These are phyloP conservation scores for Endocarpon pusillum DNA, from an alignment of 495 filamentous ascomycete species.

Conservation along the genomic window DNA sequence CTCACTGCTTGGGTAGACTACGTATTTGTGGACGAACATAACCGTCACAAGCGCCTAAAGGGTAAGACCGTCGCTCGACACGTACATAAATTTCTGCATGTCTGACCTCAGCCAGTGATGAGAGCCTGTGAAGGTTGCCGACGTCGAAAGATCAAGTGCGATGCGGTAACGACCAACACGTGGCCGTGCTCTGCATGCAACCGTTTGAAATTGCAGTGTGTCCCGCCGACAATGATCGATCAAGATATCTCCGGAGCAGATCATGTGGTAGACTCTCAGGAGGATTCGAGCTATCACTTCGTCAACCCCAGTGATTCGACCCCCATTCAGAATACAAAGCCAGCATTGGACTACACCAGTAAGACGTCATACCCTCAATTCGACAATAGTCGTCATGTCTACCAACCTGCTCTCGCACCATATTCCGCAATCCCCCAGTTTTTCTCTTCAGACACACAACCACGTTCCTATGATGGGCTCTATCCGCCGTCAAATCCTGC, in stretches of 20 bases:
- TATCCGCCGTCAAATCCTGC: no score
- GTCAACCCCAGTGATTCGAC: background rate
- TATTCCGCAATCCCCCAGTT: no score
- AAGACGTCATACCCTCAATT: no score
- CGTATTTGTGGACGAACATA: slow-evolving; percentile 99
- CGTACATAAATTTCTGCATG: background rate
- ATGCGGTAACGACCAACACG: slow-evolving; percentile 92
- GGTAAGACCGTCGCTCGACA: slow-evolving; percentile 34
- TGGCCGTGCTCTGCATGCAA: slow-evolving; percentile 96
- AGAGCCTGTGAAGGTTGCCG: slow-evolving; percentile 94
- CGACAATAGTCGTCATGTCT: no score
- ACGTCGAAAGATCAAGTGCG: slow-evolving; percentile 74
- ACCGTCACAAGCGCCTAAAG: slow-evolving; percentile 92
- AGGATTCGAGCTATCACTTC: no score
- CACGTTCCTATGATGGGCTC: no score
- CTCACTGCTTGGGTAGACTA: slow-evolving; percentile 44
- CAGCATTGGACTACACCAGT: background rate
- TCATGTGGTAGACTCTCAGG: no score
- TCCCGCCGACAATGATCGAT: slow-evolving; percentile 75
- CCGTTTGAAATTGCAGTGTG: slow-evolving; percentile 80
- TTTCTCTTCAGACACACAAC: no score
- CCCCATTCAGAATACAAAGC: background rate
- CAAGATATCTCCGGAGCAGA: no score
- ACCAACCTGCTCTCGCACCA: no score
- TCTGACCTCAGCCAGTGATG: slow-evolving; percentile 55